Conservation (phyloP, 495 filamentous ascomycete species). For the Neurospora sp. region DNA sequence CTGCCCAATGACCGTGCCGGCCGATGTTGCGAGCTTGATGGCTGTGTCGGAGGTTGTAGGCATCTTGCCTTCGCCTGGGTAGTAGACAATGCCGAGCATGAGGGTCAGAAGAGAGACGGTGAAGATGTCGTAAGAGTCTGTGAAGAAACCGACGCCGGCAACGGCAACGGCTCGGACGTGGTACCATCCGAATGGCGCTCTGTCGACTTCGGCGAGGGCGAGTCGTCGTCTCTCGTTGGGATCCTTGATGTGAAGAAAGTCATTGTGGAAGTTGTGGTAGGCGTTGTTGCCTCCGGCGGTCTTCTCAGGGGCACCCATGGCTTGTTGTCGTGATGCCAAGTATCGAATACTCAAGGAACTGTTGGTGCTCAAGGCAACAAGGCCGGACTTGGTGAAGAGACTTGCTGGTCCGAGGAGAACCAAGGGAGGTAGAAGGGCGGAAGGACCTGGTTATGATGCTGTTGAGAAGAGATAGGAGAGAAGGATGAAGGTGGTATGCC, state of each 20-base stretch:
- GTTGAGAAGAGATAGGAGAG: not conserved
- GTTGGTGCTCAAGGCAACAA: not conserved
- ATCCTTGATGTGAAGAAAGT: constrained; percentile 55
- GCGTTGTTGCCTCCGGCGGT: constrained; percentile 55
- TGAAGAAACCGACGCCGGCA: constrained; percentile 71
- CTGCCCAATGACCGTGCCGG: constrained; percentile 79
- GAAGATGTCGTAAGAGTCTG: constrained; percentile 72
- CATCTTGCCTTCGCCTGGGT: constrained; percentile 42
- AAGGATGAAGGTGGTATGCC: not conserved
- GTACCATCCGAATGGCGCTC: constrained; percentile 68
- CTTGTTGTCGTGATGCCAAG: not conserved
- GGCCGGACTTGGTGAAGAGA: constrained; percentile 1
- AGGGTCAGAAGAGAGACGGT: constrained; percentile 53
- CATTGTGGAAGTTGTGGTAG: constrained; percentile 59
- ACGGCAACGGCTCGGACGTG: constrained; percentile 62
- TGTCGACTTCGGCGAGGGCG: constrained; percentile 65
- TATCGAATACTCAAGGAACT: not conserved
- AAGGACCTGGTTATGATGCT: not conserved
- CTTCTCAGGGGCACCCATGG: constrained; percentile 21
- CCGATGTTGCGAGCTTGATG: constrained; percentile 83
- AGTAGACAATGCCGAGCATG: constrained; percentile 72
- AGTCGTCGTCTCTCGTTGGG: constrained; percentile 60
- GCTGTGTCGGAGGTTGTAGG: constrained; percentile 61
- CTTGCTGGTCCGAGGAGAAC: not conserved
- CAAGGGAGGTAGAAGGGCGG: not conserved